Evolutionary conservation across 495 filamentous ascomycete genomes (phyloP).

Genomic region (Penicillium canariense): DNA sequence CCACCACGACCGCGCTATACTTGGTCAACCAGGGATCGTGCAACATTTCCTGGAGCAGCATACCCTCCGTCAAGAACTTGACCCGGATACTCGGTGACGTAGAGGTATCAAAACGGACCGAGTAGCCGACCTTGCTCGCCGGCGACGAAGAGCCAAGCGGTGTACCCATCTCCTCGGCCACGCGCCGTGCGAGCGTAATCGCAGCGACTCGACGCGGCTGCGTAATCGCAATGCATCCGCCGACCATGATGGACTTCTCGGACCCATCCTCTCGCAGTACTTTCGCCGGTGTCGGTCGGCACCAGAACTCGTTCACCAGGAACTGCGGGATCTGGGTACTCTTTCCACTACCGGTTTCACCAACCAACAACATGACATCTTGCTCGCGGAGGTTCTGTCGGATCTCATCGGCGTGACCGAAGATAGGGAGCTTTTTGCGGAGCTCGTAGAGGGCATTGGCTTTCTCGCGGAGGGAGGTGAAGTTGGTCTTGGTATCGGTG

Average conservation of each 20-base stretch:
- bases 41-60: constrained; percentile 92
- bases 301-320: constrained; percentile 77
- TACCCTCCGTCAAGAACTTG: constrained; percentile 96
- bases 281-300: constrained; percentile 54
- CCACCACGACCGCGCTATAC: constrained; percentile 89
- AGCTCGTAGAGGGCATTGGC: constrained; percentile 49
- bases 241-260: constrained; percentile 56
- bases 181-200: constrained; percentile 84
- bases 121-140: constrained; percentile 82
- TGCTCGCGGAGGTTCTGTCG: constrained; percentile 60
- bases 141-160: constrained; percentile 64
- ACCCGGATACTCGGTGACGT: constrained; percentile 70
- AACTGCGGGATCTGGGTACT: constrained; percentile 96
- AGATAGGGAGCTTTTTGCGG: constrained; percentile 75
- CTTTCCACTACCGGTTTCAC: constrained; percentile 96
- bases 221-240: constrained; percentile 91
- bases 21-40: constrained; percentile 76
- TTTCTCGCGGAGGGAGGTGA: constrained; percentile 40
- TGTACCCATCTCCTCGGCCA: constrained; percentile 87
- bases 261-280: constrained; percentile 39
- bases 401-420: constrained; percentile 68
- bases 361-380: constrained; percentile 80
- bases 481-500: constrained; percentile 28
- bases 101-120: constrained; percentile 89
- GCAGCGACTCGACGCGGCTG: constrained; percentile 93